These are phyloP conservation scores for Talaromyces amestolkiae DNA, from an alignment of 2,329 filamentous ascomycete species.

Conservation along the genomic window DNA sequence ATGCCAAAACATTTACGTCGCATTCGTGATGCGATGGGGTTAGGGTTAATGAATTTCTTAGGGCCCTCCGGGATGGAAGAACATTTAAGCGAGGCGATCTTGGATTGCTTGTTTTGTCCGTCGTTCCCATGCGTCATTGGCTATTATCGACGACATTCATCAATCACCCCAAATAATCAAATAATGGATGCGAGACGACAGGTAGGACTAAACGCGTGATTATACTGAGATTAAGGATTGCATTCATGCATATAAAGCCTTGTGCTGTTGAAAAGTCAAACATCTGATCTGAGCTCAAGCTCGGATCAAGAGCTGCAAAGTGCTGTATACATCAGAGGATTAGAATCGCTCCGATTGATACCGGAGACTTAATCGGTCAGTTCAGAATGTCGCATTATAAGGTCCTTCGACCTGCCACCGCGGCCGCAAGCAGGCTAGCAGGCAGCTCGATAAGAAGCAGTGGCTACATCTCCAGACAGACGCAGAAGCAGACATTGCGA, in stretches of 20 bases:
- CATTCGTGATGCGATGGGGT: background rate
- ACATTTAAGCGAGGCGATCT: background rate
- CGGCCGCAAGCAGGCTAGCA: slow-evolving; percentile 11
- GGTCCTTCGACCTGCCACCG: slow-evolving; percentile 11
- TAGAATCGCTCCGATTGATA: background rate
- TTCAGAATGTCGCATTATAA: background rate
- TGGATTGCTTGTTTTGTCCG: background rate
- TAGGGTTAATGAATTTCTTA: background rate
- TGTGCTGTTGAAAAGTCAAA: background rate
- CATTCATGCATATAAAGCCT: background rate
- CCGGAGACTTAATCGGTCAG: accelerated
- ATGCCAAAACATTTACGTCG: background rate
- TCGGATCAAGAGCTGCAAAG: slow-evolving; percentile 7
- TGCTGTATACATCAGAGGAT: background rate
- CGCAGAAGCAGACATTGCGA: slow-evolving; percentile 20
- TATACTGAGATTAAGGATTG: background rate
- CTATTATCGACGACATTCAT: background rate
- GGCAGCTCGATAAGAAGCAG: slow-evolving; percentile 10
- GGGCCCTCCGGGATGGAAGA: slow-evolving; percentile 1
- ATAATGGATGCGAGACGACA: background rate
- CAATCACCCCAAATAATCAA: background rate
- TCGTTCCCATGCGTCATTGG: background rate
- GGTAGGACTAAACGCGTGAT: background rate
- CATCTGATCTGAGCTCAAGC: background rate
- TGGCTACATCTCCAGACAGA: background rate